A percentile compares a stretch with the other conserved stretches of the same genome.
phyloP scores from a whole-genome alignment of 805 yeast species.

The Pichia exigua region DNA sequence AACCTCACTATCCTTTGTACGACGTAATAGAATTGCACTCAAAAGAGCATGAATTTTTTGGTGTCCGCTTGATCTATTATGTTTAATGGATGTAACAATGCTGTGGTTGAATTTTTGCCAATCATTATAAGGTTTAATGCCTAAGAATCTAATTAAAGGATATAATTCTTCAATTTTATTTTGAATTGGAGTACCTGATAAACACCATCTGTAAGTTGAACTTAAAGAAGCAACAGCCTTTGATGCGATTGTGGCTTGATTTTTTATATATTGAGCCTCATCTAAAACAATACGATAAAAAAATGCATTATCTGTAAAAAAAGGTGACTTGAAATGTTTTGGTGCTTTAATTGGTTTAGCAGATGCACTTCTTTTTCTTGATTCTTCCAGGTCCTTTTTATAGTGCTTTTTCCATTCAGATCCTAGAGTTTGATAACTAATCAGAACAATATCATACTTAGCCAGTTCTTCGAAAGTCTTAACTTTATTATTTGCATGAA shows the following conservation, averaged over 20 bases:
- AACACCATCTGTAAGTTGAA: constrained; percentile 38
- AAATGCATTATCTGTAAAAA: constrained; percentile 41
- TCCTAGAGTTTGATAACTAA: constrained; percentile 74
- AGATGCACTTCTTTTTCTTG: neutral
- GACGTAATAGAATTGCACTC: constrained; percentile 64
- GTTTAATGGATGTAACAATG: constrained; percentile 49
- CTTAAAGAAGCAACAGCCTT: constrained; percentile 37
- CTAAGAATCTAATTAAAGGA: constrained; percentile 43
- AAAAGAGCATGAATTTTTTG: constrained; percentile 64
- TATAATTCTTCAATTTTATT: constrained; percentile 46
- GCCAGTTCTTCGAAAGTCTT: constrained; percentile 39
- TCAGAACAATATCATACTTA: constrained; percentile 63
- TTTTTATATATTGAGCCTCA: constrained; percentile 51
- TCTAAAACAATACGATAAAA: constrained; percentile 49
- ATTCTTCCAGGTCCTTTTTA: constrained; percentile 29
- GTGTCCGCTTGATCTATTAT: constrained; percentile 19
- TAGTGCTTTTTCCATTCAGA: constrained; percentile 68
- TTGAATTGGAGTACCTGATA: constrained; percentile 56
- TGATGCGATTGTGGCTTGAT: constrained; percentile 40
- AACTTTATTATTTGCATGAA: constrained; percentile 42
- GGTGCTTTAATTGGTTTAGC: neutral
- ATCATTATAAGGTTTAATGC: constrained; percentile 56
- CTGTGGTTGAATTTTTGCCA: constrained; percentile 47
- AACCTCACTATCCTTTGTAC: constrained; percentile 62
- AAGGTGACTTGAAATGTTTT: constrained; percentile 52